Evolutionary conservation across 768 basidiomycete species (phyloP).

Genomic region (Termitomyces sp.): DNA sequence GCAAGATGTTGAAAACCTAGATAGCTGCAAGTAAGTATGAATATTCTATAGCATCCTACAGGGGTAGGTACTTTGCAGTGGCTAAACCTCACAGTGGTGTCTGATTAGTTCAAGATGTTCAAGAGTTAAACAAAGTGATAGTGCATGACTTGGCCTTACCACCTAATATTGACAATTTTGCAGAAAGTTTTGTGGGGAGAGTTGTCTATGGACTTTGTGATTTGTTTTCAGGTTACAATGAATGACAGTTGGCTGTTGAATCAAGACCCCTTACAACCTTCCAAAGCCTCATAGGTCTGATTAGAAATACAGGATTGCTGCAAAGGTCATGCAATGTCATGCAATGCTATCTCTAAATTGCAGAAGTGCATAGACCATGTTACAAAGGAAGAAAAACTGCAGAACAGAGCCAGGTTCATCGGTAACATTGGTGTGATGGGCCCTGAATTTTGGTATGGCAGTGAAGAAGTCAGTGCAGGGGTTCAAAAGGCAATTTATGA

Average conservation of each 20-base stretch:
- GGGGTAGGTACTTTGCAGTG: background rate
- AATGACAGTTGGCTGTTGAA: conserved; percentile 13
- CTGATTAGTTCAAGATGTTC: background rate
- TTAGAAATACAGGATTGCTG: conserved; percentile 20
- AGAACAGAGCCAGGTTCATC: conserved; percentile 12
- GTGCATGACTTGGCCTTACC: too few relatives aligned
- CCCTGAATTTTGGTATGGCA: background rate
- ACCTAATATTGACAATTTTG: conserved; percentile 3
- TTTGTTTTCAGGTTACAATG: conserved; percentile 10
- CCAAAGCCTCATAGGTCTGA: conserved; percentile 20
- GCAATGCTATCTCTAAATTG: too few relatives aligned
- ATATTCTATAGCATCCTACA: background rate
- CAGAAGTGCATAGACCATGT: conserved; percentile 16
- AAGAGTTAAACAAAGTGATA: too few relatives aligned
- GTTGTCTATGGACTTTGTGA: conserved; percentile 5
- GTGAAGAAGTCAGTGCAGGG: background rate
- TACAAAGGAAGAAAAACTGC: conserved; percentile 10
- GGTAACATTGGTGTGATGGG: conserved; percentile 18
- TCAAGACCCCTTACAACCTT: conserved; percentile 33
- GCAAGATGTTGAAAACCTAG: conserved; percentile 17
- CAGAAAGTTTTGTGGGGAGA: conserved; percentile 4
- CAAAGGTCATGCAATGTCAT: conserved; percentile 34
- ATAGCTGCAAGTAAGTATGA: conserved; percentile 20
- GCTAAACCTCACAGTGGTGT: background rate
- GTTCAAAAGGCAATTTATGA: background rate